Evolutionary conservation across 768 basidiomycete species (phyloP).

Genomic region (Hemileccinum rubropunctum): DNA sequence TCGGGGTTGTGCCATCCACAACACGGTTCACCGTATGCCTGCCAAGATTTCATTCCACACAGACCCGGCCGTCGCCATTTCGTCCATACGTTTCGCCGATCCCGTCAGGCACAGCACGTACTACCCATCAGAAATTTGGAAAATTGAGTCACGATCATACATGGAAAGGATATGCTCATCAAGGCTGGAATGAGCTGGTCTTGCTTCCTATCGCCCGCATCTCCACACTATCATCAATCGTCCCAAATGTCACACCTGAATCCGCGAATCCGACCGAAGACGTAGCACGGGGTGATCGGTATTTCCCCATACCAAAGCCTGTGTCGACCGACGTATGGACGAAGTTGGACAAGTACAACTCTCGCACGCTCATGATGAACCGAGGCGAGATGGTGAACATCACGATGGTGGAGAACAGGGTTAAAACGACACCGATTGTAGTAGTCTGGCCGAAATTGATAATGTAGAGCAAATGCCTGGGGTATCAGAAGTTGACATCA

Average conservation of each 20-base stretch:
- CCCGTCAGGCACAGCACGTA: no score
- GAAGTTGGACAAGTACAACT: neutral
- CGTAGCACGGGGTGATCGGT: neutral
- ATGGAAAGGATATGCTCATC: neutral
- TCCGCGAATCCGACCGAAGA: neutral
- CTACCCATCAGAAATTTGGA: no score
- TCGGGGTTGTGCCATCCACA: no score
- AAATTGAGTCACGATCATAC: neutral
- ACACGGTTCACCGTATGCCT: no score
- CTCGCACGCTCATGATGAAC: constrained; percentile 19
- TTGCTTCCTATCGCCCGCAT: neutral
- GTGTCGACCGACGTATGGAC: constrained; percentile 1
- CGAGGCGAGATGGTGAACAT: constrained; percentile 16
- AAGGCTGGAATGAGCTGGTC: neutral
- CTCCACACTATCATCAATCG: constrained; percentile 1
- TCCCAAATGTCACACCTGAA: accelerated
- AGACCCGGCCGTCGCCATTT: no score
- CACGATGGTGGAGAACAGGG: neutral
- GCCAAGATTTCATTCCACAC: no score
- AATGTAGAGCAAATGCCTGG: constrained; percentile 13
- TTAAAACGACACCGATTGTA: neutral
- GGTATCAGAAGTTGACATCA: neutral
- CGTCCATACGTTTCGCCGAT: no score
- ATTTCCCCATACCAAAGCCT: constrained; percentile 13
- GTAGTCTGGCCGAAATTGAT: constrained; percentile 3